These are phyloP conservation scores for Periconia sp. DNA, from an alignment of 2,329 filamentous ascomycete species.

Conservation along the genomic window DNA sequence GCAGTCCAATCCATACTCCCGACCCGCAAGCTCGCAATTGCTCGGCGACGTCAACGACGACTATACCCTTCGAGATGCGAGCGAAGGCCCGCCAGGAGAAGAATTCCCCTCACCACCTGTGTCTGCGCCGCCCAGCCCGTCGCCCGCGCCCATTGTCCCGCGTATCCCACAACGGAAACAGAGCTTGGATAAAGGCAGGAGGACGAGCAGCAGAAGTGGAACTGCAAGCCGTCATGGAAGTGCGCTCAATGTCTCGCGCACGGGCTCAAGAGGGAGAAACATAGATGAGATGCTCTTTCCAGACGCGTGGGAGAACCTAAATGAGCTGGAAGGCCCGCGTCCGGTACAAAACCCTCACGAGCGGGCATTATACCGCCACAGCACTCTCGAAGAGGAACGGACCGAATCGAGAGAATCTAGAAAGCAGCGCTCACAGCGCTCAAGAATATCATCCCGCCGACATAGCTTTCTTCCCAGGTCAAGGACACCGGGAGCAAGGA, in stretches of 20 bases:
- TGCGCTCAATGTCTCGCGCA: constrained; percentile 7
- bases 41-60: constrained; percentile 14
- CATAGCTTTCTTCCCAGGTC: constrained; percentile 14
- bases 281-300: constrained; percentile 16
- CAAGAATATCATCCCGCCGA: constrained; percentile 8
- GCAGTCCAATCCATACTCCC: constrained; percentile 14
- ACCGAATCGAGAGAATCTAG: constrained; percentile 4
- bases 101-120: not conserved
- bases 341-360: constrained; percentile 55
- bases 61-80: constrained; percentile 25
- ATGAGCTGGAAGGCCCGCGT: constrained; percentile 43
- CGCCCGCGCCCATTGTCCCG: constrained; percentile 20
- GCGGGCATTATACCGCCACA: constrained; percentile 34
- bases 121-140: constrained; percentile 9
- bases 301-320: constrained; percentile 30
- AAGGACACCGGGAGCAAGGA: too few relatives aligned
- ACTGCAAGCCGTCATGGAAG: constrained; percentile 7
- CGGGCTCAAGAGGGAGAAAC: constrained; percentile 17
- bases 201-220: constrained; percentile 3
- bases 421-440: not conserved
- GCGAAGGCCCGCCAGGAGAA: constrained; percentile 13
- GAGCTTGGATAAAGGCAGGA: constrained; percentile 13
- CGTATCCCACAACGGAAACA: constrained; percentile 17
- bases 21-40: constrained; percentile 14
- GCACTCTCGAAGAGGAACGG: constrained; percentile 18